These are phyloP conservation scores for Cladosporium oxysporum DNA, from an alignment of 2,329 filamentous ascomycete genomes.

Conservation along the genomic window DNA sequence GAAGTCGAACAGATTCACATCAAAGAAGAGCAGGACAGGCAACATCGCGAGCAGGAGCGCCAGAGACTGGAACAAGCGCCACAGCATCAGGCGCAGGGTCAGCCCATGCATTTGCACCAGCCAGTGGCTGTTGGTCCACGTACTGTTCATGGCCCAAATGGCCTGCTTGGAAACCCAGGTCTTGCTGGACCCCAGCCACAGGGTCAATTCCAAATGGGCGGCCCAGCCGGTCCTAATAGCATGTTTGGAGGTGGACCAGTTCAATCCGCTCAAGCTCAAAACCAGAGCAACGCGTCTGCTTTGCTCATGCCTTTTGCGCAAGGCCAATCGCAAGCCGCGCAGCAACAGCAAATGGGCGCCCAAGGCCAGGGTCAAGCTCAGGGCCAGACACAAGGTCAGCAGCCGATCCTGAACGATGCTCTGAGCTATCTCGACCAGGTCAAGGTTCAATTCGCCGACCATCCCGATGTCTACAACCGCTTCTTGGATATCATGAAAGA, in stretches of 20 bases:
- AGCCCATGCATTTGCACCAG: constrained; percentile 83
- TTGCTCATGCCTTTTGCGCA: constrained; percentile 49
- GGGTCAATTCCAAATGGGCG: constrained; percentile 57
- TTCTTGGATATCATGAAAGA: constrained; percentile 99
- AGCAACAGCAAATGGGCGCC: constrained; percentile 30
- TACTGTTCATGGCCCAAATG: constrained; percentile 91
- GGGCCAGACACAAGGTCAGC: constrained; percentile 71
- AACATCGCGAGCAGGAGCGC: constrained; percentile 63
- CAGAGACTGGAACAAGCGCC: constrained; percentile 69
- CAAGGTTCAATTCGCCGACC: constrained; percentile 95
- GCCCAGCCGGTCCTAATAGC: constrained; percentile 61
- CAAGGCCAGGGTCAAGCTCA: constrained; percentile 22
- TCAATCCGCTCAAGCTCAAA: constrained; percentile 60
- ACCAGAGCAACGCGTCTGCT: constrained; percentile 51
- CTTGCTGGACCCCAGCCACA: constrained; percentile 45
- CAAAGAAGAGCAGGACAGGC: constrained; percentile 62
- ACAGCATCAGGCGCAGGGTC: constrained; percentile 83
- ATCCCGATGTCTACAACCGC: constrained; percentile 94
- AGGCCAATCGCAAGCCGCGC: constrained; percentile 31
- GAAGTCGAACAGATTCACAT: constrained; percentile 57
- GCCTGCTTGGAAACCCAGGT: constrained; percentile 66
- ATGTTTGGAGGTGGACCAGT: constrained; percentile 73
- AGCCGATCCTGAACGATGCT: constrained; percentile 83
- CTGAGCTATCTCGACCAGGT: constrained; percentile 97
- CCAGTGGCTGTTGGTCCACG: constrained; percentile 77